These are phyloP conservation scores for Diaporthe australafricana DNA, from an alignment of 2,329 filamentous ascomycete species.

Conservation along the genomic window DNA sequence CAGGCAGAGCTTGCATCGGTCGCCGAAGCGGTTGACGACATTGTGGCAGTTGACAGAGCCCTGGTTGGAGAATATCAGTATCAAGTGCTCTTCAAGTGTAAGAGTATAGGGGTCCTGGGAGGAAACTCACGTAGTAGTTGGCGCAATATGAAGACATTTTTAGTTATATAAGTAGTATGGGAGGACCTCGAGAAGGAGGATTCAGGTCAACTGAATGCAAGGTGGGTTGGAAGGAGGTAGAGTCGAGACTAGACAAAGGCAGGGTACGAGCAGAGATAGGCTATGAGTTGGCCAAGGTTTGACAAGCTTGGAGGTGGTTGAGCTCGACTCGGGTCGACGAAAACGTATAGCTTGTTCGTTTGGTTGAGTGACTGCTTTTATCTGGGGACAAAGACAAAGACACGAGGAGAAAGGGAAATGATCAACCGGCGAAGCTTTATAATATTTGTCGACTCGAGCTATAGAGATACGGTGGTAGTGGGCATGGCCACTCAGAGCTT, in stretches of 20 bases:
- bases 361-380: background rate
- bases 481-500: constrained; percentile 27
- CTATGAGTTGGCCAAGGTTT: background rate
- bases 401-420: background rate
- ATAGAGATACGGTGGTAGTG: constrained; percentile 14
- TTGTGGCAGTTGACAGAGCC: constrained; percentile 52
- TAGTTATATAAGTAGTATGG: background rate
- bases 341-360: constrained; percentile 6
- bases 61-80: constrained; percentile 38
- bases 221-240: background rate
- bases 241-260: constrained; percentile 9
- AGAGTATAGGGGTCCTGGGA: no score
- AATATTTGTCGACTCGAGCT: constrained; percentile 24
- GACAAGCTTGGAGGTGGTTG: background rate
- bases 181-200: background rate
- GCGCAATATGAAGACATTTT: constrained; percentile 51
- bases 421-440: constrained; percentile 34
- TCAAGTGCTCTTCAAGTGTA: no score
- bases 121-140: constrained; percentile 50
- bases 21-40: constrained; percentile 50
- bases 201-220: constrained; percentile 6
- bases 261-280: background rate
- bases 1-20: constrained; percentile 51
- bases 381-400: constrained; percentile 14
- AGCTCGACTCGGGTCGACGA: background rate